Evolutionary conservation across 2,329 filamentous ascomycete genomes (phyloP), one percentile per base, ranked within the genome.

Genomic region (Cercospora sp.): DNA sequence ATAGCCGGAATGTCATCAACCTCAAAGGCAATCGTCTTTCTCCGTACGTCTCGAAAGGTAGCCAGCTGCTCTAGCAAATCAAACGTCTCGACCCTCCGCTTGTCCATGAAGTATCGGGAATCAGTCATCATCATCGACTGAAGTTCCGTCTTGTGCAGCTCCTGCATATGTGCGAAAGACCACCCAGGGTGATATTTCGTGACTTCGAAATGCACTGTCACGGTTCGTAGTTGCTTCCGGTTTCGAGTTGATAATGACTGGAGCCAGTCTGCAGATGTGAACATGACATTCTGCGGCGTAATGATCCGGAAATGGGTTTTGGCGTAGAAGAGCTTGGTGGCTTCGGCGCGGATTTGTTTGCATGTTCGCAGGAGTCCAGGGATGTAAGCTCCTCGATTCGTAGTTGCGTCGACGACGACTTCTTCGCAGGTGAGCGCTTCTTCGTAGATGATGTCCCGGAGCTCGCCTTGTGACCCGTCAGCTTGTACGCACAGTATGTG

Each of bases 271-370:
- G 60, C 45, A 12, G 64, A 36, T 23, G 33, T 51, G n/a, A 58
- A 58, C 57, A 67, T 66, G 30, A 45, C 58, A 33, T 60, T 61
- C 13, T 63, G 33, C 5, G 53, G n/a, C 1, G 60, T 57, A 13
- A n/a, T 60, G 26, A 69, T 62, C 2, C 39, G 36, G 23, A 69
- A 69, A 20, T 48, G 58, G 31, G 57, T 64, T 31, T 60, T 48
- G 28, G 23, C 30, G 64, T 58, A 69, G 53, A 67, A 67, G 4
- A 64, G 53, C 18, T 64, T 63, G 16, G 64, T 57, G 12, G 67
- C 64, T 39, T 69, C 67, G 39, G 33, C 60, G n/a, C 64, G 64
- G 3, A 62, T 60, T 30, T 69, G 67, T 45, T 58, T 62, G 45
- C 67, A 69, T 33, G 64, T 65, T n/a, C 48, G 60, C 39, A 66